phyloP scores from a whole-genome alignment of 495 filamentous ascomycete species.

The Penicillium daleae region DNA sequence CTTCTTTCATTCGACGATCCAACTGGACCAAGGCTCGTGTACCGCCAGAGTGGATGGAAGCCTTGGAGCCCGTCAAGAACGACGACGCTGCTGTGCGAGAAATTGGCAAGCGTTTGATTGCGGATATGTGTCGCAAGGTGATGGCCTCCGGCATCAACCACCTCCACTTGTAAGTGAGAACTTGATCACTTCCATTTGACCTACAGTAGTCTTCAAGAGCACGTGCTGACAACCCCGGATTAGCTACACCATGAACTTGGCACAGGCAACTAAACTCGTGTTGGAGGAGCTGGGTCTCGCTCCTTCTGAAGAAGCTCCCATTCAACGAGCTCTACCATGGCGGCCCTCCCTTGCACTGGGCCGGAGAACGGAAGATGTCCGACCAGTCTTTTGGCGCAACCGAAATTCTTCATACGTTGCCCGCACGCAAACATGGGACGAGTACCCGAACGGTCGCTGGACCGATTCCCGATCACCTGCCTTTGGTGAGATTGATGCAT shows the following conservation, averaged over 20 bases:
- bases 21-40: conserved; percentile 86
- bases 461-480: conserved; percentile 96
- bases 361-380: conserved; percentile 90
- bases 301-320: conserved; percentile 73
- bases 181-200: conserved; percentile 1
- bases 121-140: conserved; percentile 86
- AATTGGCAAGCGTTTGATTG: conserved; percentile 86
- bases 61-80: conserved; percentile 91
- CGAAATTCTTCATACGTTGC: conserved; percentile 92
- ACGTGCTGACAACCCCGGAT: conserved; percentile 10
- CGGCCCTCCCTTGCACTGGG: conserved; percentile 88
- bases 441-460: conserved; percentile 99
- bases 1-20: conserved; percentile 83
- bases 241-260: conserved; percentile 98
- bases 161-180: conserved; percentile 79
- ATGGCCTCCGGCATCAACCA: conserved; percentile 80
- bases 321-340: conserved; percentile 89
- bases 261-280: conserved; percentile 90
- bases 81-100: conserved; percentile 93
- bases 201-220: neutral
- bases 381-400: conserved; percentile 99
- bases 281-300: conserved; percentile 84
- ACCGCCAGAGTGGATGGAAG: conserved; percentile 77
- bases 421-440: conserved; percentile 98
- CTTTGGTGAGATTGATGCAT: conserved; percentile 94